phyloP scores from a whole-genome alignment of 2,329 filamentous ascomycete species.

The Colletotrichum neosansevieriae region DNA sequence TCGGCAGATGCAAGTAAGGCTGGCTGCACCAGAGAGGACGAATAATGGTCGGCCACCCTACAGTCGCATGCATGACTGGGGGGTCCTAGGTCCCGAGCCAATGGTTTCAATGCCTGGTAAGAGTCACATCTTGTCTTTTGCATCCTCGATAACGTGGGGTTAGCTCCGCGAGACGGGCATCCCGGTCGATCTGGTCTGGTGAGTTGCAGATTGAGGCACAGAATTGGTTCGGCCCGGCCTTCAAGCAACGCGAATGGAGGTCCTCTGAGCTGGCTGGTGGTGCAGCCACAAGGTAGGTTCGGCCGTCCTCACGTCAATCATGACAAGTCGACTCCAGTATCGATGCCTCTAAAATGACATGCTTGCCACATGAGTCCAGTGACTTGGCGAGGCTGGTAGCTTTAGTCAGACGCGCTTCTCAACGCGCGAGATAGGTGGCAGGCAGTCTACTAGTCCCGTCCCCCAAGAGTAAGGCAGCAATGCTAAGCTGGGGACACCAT shows the following conservation, averaged over 20 bases:
- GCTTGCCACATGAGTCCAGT: neutral
- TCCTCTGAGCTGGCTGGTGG: neutral
- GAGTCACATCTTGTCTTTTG: conserved; percentile 1
- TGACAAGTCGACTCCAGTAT: neutral
- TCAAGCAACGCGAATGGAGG: neutral
- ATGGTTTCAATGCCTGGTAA: neutral
- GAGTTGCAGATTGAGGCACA: neutral
- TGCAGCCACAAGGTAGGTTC: neutral
- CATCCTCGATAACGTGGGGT: conserved; percentile 5
- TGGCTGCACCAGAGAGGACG: neutral
- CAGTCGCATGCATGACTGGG: conserved; percentile 9
- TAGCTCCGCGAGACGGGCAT: neutral
- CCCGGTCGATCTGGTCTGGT: conserved; percentile 1
- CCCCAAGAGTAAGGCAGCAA: neutral
- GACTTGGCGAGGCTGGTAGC: neutral
- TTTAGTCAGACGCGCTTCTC: neutral
- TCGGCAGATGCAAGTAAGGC: conserved; percentile 7
- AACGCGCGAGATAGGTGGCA: no score
- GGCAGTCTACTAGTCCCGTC: no score
- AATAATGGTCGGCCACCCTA: neutral
- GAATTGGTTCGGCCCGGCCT: neutral
- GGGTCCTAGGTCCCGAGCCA: conserved; percentile 13
- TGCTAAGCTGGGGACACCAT: conserved; percentile 3
- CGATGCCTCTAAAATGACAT: neutral
- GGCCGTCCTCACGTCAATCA: conserved; percentile 2